Conservation (phyloP, 2,329 filamentous ascomycete species). For the Fusarium sp. region DNA sequence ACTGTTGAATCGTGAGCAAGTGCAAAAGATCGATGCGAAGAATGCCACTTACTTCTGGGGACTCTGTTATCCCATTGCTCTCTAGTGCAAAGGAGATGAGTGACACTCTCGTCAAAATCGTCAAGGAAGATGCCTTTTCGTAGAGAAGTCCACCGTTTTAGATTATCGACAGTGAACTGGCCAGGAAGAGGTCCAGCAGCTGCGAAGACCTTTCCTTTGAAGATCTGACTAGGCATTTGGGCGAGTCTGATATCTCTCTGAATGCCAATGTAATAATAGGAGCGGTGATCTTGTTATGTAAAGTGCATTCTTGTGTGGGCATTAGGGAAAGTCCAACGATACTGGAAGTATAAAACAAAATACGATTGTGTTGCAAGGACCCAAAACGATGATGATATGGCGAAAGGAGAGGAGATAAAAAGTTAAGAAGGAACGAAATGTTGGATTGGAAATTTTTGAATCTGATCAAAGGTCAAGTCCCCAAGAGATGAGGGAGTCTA, state of each 20-base stretch:
- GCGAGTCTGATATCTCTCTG: neutral
- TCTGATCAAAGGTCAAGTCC: neutral
- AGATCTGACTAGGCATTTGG: slow-evolving; percentile 56
- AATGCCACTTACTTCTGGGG: slow-evolving; percentile 51
- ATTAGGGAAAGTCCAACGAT: neutral
- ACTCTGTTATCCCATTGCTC: slow-evolving; percentile 67
- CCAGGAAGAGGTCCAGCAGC: slow-evolving; percentile 68
- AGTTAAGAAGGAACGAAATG: neutral
- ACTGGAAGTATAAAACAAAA: neutral
- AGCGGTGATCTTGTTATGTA: neutral
- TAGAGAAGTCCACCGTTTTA: slow-evolving; percentile 73
- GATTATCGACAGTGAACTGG: slow-evolving; percentile 62
- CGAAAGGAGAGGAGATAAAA: neutral
- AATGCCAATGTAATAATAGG: neutral
- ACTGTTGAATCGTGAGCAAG: slow-evolving; percentile 46
- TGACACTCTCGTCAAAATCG: slow-evolving; percentile 67
- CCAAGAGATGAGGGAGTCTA: neutral
- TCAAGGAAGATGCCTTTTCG: slow-evolving; percentile 70
- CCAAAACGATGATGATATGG: neutral
- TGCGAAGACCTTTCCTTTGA: slow-evolving; percentile 67
- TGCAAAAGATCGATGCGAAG: neutral
- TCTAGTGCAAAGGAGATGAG: slow-evolving; percentile 77
- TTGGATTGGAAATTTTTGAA: neutral
- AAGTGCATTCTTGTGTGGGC: neutral
- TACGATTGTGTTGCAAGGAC: neutral